Percentiles rank a stretch among this genome's conserved stretches.
phyloP scores from a whole-genome alignment of 2,329 filamentous ascomycete species.

The Neonectria coccinea region DNA sequence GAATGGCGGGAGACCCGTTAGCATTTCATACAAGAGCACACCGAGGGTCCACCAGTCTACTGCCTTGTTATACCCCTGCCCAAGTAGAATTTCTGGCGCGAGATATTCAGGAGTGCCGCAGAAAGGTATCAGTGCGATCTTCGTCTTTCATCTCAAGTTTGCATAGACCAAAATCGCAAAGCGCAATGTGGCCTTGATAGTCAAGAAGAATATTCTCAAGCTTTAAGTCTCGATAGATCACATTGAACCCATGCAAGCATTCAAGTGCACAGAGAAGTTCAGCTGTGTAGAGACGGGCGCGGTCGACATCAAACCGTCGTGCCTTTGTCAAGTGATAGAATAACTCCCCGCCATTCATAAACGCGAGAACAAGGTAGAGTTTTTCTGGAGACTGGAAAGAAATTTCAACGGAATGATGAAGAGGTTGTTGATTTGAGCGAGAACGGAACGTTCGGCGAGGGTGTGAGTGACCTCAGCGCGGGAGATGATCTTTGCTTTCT shows the following conservation, averaged over 20 bases:
- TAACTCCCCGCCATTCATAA: conserved; percentile 95
- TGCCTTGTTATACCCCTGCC: conserved; percentile 96
- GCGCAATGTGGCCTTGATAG: conserved; percentile 94
- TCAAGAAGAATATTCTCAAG: conserved; percentile 95
- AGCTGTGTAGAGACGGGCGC: conserved; percentile 94
- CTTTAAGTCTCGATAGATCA: conserved; percentile 83
- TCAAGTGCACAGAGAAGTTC: conserved; percentile 94
- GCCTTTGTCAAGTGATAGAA: conserved; percentile 97
- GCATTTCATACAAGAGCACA: conserved; percentile 96
- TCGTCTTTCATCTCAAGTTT: conserved; percentile 99
- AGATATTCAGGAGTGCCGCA: conserved; percentile 97
- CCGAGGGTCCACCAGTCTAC: conserved; percentile 99
- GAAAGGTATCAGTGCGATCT: conserved; percentile 97
- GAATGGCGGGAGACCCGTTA: conserved; percentile 94
- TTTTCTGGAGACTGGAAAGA: conserved; percentile 98
- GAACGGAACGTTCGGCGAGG: conserved; percentile 90
- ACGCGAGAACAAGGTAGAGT: conserved; percentile 93
- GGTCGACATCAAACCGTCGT: conserved; percentile 95
- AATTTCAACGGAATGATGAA: conserved; percentile 99
- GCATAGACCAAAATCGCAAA: conserved; percentile 97
- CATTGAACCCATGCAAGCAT: conserved; percentile 95
- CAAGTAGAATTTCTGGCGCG: conserved; percentile 89
- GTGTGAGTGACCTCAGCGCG: conserved; percentile 96
- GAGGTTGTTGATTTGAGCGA: conserved; percentile 84
- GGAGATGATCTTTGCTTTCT: conserved; percentile 98